phyloP scores from a whole-genome alignment of 129 eudicot species.

The Pulicaria dysenterica region DNA sequence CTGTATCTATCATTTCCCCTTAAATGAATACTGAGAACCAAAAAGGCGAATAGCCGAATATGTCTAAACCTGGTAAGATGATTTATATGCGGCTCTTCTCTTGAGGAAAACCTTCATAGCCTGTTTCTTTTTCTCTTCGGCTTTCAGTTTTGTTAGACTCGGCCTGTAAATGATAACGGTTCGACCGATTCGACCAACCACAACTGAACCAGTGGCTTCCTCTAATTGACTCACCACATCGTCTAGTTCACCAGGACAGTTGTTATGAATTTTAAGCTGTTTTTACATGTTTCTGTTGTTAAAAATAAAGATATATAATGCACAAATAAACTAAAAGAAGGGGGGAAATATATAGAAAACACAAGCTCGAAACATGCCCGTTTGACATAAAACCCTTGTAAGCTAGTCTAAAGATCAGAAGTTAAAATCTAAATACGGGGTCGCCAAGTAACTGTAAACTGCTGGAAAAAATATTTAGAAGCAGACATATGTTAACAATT shows the following conservation, averaged over 20 bases:
- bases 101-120: slow-evolving; percentile 42
- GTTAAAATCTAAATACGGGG: neutral
- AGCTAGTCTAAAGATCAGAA: neutral
- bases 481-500: too few relatives aligned
- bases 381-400: too few relatives aligned
- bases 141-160: slow-evolving; percentile 62
- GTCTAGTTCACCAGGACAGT: slow-evolving; percentile 75
- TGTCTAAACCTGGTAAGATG: slow-evolving; percentile 46
- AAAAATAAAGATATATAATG: neutral
- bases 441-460: too few relatives aligned
- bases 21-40: neutral
- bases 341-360: neutral
- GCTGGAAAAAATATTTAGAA: too few relatives aligned
- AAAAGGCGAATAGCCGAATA: neutral
- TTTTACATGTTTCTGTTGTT: slow-evolving; percentile 10
- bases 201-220: slow-evolving; percentile 69
- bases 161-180: slow-evolving; percentile 81
- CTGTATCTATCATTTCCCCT: too few relatives aligned
- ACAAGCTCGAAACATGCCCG: neutral
- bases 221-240: slow-evolving; percentile 72
- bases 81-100: slow-evolving; percentile 38
- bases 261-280: slow-evolving; percentile 72
- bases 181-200: slow-evolving; percentile 74
- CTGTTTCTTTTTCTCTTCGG: slow-evolving; percentile 74
- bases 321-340: too few relatives aligned